phyloP scores from a whole-genome alignment of 306 rosid species.

The Vigna radiata region DNA sequence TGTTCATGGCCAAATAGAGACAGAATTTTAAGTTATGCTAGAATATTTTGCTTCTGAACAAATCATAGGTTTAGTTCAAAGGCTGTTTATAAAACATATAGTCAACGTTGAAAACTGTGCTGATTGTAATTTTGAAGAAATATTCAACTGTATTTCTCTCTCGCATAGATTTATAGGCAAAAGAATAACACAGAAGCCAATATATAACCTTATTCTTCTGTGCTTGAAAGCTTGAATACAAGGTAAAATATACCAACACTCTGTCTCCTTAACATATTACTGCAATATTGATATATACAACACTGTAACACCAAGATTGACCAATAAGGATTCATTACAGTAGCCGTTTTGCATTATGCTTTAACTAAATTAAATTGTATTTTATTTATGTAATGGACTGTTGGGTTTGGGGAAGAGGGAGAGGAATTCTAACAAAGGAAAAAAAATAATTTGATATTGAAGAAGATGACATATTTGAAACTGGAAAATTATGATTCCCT shows the following conservation, averaged over 20 bases:
- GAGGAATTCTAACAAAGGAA: too few species aligned
- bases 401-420: too few species aligned
- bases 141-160: neutral
- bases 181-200: neutral
- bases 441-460: too few species aligned
- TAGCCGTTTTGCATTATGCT: too few species aligned
- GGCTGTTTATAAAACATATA: neutral
- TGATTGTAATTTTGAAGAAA: neutral
- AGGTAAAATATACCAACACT: neutral
- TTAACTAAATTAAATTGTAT: too few species aligned
- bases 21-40: constrained; percentile 9
- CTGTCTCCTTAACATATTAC: neutral
- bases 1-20: constrained; percentile 2
- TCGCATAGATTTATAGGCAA: neutral
- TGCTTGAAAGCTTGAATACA: neutral
- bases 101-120: neutral
- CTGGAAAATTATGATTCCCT: too few species aligned
- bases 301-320: neutral
- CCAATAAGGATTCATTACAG: neutral
- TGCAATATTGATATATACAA: neutral
- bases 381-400: too few species aligned
- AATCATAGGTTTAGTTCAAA: neutral
- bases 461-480: neutral
- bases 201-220: neutral
- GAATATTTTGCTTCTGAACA: neutral